A percentile compares a stretch with the other conserved stretches of the same genome.
phyloP scores from a whole-genome alignment of 2,329 filamentous ascomycete species.

The Trichoderma afroharzianum region DNA sequence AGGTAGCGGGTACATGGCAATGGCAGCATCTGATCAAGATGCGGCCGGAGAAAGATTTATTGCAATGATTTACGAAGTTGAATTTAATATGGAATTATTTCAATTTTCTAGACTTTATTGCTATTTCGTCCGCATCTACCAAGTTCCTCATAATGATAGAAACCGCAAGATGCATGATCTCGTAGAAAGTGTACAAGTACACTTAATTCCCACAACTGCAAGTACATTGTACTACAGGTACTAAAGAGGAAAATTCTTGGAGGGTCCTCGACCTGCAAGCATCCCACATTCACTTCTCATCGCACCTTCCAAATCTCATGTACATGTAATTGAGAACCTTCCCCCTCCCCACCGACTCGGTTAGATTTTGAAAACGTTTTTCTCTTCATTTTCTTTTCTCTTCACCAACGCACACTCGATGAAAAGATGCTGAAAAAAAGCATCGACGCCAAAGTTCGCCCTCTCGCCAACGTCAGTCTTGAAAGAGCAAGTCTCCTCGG shows the following conservation, averaged over 20 bases:
- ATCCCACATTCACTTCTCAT: not conserved
- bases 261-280: not conserved
- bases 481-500: constrained; percentile 42
- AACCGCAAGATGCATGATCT: rapidly evolving
- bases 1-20: not conserved
- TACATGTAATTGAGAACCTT: not conserved
- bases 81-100: not conserved
- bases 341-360: not conserved
- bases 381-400: not conserved
- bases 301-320: not conserved
- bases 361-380: not conserved
- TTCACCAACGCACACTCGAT: not conserved
- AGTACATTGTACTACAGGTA: not conserved
- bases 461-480: constrained; percentile 38
- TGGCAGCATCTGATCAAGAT: not conserved
- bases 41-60: not conserved
- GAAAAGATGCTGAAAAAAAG: constrained; percentile 32
- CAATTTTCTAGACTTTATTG: rapidly evolving
- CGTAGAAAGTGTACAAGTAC: not conserved
- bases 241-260: constrained; percentile 11
- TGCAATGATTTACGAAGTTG: not conserved
- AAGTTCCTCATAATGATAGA: not conserved
- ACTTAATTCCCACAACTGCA: not conserved
- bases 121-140: not conserved
- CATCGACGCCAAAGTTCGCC: constrained; percentile 41